These are phyloP conservation scores for Oldenlandia corymbosa DNA, from an alignment of 257 asterid species.

Conservation along the genomic window DNA sequence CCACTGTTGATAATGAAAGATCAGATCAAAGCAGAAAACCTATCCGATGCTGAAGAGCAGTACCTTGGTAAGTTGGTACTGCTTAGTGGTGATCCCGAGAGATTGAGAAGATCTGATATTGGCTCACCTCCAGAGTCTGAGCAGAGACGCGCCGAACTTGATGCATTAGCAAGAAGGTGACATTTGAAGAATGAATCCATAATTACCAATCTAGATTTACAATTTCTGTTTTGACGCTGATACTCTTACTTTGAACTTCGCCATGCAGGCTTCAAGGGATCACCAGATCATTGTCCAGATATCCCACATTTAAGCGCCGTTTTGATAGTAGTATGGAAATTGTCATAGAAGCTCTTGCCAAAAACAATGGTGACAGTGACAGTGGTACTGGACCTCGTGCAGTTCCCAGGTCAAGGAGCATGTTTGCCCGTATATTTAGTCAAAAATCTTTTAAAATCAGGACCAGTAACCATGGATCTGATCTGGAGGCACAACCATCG, in stretches of 20 bases:
- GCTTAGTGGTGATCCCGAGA: constrained; percentile 49
- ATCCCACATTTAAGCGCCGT: constrained; percentile 83
- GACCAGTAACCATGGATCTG: constrained; percentile 27
- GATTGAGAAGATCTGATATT: constrained; percentile 45
- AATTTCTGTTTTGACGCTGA: too few relatives aligned
- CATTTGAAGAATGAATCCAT: background rate
- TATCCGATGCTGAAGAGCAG: constrained; percentile 70
- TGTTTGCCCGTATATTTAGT: constrained; percentile 51
- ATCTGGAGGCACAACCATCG: constrained; percentile 38
- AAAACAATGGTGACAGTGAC: constrained; percentile 44
- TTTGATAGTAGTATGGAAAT: constrained; percentile 53
- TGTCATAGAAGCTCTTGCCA: constrained; percentile 61
- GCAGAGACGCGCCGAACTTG: constrained; percentile 72
- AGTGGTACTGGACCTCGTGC: constrained; percentile 20
- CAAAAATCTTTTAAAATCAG: constrained; percentile 51
- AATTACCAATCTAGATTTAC: constrained; percentile 4
- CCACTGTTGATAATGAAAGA: constrained; percentile 85
- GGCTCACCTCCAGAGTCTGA: constrained; percentile 54
- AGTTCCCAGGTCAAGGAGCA: constrained; percentile 55
- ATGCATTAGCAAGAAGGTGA: constrained; percentile 90
- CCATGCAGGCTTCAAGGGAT: constrained; percentile 68
- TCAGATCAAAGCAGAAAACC: constrained; percentile 70
- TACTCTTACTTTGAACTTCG: background rate
- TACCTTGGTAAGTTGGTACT: constrained; percentile 68
- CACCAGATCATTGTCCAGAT: constrained; percentile 79